Percentiles rank a stretch among this genome's conserved stretches.
Evolutionary conservation across 768 basidiomycete genomes (phyloP).

Genomic region (Termitomyces sp.): DNA sequence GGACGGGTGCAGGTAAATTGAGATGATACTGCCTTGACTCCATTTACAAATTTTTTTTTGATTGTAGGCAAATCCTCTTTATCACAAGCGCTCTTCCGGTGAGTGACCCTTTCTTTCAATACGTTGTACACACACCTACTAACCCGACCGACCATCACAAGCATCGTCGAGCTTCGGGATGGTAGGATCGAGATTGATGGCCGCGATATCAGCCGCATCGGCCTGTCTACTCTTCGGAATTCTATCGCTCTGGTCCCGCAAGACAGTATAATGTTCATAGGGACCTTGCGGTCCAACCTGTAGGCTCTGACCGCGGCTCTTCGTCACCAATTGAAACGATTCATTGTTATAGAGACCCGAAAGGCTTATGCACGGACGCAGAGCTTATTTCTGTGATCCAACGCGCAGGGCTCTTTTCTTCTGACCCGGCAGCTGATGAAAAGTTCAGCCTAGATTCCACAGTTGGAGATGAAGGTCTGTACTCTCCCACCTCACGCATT

Average conservation of each 20-base stretch:
- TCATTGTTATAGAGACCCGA: slow-evolving; percentile 14
- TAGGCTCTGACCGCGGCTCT: slow-evolving; percentile 5
- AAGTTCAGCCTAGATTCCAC: slow-evolving; percentile 64
- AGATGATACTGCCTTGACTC: background rate
- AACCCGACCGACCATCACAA: slow-evolving; percentile 15
- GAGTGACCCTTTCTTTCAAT: slow-evolving; percentile 3
- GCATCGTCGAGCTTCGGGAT: slow-evolving; percentile 52
- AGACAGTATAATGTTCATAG: slow-evolving; percentile 49
- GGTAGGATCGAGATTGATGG: slow-evolving; percentile 60
- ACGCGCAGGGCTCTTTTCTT: slow-evolving; percentile 53
- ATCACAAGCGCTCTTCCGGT: slow-evolving; percentile 53
- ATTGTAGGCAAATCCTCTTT: slow-evolving; percentile 46
- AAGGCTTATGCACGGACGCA: slow-evolving; percentile 46
- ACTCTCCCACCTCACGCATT: background rate
- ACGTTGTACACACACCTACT: background rate
- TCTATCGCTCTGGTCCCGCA: slow-evolving; percentile 67
- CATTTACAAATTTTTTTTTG: background rate
- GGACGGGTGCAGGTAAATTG: slow-evolving; percentile 36
- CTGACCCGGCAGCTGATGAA: slow-evolving; percentile 40
- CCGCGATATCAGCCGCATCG: slow-evolving; percentile 44
- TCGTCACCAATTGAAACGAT: background rate
- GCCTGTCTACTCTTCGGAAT: slow-evolving; percentile 46
- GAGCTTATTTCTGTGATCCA: slow-evolving; percentile 58
- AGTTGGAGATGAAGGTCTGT: slow-evolving; percentile 58
- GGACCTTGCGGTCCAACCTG: slow-evolving; percentile 42